Percentiles rank a stretch among this genome's conserved stretches.
These are phyloP conservation scores for Colletotrichum chlorophyti DNA, from an alignment of 2,329 filamentous ascomycete genomes.

Conservation along the genomic window DNA sequence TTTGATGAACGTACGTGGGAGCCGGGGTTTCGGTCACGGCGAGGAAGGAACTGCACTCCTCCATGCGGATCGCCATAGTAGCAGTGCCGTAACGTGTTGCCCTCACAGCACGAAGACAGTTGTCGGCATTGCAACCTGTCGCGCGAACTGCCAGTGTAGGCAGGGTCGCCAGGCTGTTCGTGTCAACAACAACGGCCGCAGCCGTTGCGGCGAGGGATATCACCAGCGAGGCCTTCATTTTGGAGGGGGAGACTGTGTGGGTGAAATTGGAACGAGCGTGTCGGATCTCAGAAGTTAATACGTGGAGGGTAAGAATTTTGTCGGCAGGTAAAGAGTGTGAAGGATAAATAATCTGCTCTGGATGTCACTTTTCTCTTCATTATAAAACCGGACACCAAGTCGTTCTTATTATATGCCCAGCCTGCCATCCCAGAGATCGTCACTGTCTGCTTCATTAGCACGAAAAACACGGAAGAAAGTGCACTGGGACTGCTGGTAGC, in stretches of 20 bases:
- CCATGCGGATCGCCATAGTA: slow-evolving; percentile 39
- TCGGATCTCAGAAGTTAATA: neutral
- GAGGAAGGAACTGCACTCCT: slow-evolving; percentile 48
- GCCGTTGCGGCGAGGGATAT: slow-evolving; percentile 43
- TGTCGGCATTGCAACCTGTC: slow-evolving; percentile 45
- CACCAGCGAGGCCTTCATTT: slow-evolving; percentile 47
- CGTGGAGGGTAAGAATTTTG: neutral
- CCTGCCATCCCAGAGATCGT: too few species aligned
- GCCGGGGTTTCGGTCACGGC: slow-evolving; percentile 45
- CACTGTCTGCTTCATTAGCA: too few species aligned
- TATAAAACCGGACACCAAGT: neutral
- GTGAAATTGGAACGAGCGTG: too few species aligned
- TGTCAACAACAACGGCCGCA: slow-evolving; percentile 41
- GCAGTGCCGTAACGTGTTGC: slow-evolving; percentile 44
- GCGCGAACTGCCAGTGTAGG: slow-evolving; percentile 15
- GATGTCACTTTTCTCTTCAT: neutral
- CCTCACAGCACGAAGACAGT: slow-evolving; percentile 53
- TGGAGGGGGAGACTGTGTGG: slow-evolving; percentile 22
- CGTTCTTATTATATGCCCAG: neutral
- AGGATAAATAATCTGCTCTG: neutral
- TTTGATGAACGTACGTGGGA: slow-evolving; percentile 40
- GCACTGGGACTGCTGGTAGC: too few species aligned
- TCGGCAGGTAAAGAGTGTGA: neutral
- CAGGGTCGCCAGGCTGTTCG: neutral
- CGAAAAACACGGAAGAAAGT: too few species aligned